phyloP scores from a whole-genome alignment of 306 rosid species.

The Malus sieversii region DNA sequence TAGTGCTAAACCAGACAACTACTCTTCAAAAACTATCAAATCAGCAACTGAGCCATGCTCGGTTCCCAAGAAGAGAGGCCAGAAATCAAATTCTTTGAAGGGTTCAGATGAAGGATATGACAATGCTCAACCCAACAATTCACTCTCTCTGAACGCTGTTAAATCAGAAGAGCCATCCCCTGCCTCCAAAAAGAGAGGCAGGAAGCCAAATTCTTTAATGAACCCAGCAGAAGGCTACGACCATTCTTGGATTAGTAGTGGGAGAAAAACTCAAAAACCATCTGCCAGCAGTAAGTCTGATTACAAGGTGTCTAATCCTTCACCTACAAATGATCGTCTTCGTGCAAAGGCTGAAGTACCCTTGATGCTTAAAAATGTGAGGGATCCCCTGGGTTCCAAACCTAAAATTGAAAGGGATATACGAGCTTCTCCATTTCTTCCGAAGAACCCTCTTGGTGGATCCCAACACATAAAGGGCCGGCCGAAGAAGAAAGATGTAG shows the following conservation, averaged over 20 bases:
- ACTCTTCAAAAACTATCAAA: constrained; percentile 15
- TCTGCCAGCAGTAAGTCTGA: constrained; percentile 24
- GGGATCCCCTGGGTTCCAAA: constrained; percentile 14
- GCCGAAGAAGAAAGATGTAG: constrained; percentile 29
- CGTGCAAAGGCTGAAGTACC: constrained; percentile 13
- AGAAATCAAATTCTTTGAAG: constrained; percentile 48
- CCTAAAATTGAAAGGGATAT: constrained; percentile 18
- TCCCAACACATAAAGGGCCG: constrained; percentile 26
- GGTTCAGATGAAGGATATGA: constrained; percentile 44
- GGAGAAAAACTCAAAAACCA: constrained; percentile 20
- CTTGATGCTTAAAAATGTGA: constrained; percentile 11
- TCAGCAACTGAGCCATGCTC: constrained; percentile 23
- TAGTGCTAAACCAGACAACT: constrained; percentile 15
- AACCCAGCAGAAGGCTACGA: constrained; percentile 73
- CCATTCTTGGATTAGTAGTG: constrained; percentile 32
- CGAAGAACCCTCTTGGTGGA: constrained; percentile 12
- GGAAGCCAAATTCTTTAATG: constrained; percentile 66
- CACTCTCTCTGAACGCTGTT: constrained; percentile 11
- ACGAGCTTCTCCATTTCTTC: background rate
- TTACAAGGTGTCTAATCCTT: constrained; percentile 3
- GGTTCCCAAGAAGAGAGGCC: constrained; percentile 43
- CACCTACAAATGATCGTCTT: constrained; percentile 18
- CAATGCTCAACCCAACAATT: constrained; percentile 6
- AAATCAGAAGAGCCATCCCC: constrained; percentile 29
- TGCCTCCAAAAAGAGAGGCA: constrained; percentile 50